A percentile compares a stretch with the other conserved stretches of the same genome.
Evolutionary conservation across 768 basidiomycete species (phyloP).

Genomic region (Amanita pallidorosea): DNA sequence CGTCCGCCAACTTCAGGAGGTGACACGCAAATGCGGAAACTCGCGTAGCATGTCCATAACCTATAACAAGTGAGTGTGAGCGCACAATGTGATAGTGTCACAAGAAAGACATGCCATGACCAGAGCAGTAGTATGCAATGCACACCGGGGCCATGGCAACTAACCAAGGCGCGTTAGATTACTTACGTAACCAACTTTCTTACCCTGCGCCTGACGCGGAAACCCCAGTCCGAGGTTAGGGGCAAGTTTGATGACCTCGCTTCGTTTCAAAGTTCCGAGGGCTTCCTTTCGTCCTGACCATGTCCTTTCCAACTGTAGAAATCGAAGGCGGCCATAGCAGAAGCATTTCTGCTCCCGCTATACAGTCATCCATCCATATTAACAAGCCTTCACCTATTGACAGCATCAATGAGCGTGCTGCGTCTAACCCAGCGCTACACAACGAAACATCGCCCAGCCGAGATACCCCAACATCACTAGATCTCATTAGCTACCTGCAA

Average conservation of each 20-base stretch:
- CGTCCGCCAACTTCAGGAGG: slow-evolving; percentile 34
- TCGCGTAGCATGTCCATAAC: slow-evolving; percentile 80
- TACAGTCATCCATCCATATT: background rate
- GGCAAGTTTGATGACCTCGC: background rate
- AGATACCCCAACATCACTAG: slow-evolving; percentile 27
- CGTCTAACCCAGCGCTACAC: slow-evolving; percentile 3
- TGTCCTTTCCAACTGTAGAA: background rate
- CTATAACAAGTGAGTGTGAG: slow-evolving; percentile 20
- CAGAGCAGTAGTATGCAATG: slow-evolving; percentile 67
- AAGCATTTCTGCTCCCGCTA: slow-evolving; percentile 1
- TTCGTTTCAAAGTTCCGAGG: background rate
- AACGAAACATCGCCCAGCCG: slow-evolving; percentile 9
- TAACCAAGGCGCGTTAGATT: background rate
- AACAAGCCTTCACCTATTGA: background rate
- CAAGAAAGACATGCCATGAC: slow-evolving; percentile 42
- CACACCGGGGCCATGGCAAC: slow-evolving; percentile 17
- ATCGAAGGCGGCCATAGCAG: background rate
- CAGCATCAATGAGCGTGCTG: background rate
- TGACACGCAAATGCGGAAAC: slow-evolving; percentile 64
- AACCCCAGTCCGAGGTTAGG: slow-evolving; percentile 11
- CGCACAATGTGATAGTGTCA: background rate
- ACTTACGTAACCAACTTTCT: too few relatives aligned
- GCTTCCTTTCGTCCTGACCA: background rate
- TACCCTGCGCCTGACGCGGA: background rate
- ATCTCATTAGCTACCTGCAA: slow-evolving; percentile 52